These are phyloP conservation scores for Lachancea sp. DNA, from an alignment of 805 yeast genomes.

Conservation along the genomic window DNA sequence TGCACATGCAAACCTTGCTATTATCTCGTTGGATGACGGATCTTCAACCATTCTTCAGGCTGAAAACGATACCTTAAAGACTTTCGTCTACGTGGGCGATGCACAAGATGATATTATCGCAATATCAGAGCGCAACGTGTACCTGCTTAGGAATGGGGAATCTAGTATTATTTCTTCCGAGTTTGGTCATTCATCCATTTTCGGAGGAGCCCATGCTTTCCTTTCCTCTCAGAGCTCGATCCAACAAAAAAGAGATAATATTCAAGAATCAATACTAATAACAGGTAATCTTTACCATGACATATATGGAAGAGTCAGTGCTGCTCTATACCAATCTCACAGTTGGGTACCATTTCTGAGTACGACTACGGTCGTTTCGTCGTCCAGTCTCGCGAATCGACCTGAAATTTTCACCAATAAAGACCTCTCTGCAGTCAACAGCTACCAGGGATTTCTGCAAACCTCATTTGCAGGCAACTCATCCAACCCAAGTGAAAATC, in stretches of 20 bases:
- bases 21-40: slow-evolving; percentile 15
- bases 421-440: slow-evolving; percentile 32
- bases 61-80: slow-evolving; percentile 25
- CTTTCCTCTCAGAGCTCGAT: neutral
- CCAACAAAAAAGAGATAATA: neutral
- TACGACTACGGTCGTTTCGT: slow-evolving; percentile 1
- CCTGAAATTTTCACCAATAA: slow-evolving; percentile 32
- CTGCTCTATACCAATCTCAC: slow-evolving; percentile 19
- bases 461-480: slow-evolving; percentile 7
- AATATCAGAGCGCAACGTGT: slow-evolving; percentile 4
- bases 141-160: neutral
- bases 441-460: slow-evolving; percentile 23
- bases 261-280: slow-evolving; percentile 20
- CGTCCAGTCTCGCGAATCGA: neutral
- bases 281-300: slow-evolving; percentile 36
- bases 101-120: slow-evolving; percentile 37
- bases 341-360: slow-evolving; percentile 26
- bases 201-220: slow-evolving; percentile 1
- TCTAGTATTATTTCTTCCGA: slow-evolving; percentile 3
- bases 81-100: slow-evolving; percentile 44
- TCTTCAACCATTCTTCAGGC: slow-evolving; percentile 13
- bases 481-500: slow-evolving; percentile 12
- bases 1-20: slow-evolving; percentile 41
- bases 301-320: slow-evolving; percentile 30
- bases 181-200: slow-evolving; percentile 2